Evolutionary conservation across 2,329 filamentous ascomycete species (phyloP).

Genomic region (Dactylellina cionopaga): DNA sequence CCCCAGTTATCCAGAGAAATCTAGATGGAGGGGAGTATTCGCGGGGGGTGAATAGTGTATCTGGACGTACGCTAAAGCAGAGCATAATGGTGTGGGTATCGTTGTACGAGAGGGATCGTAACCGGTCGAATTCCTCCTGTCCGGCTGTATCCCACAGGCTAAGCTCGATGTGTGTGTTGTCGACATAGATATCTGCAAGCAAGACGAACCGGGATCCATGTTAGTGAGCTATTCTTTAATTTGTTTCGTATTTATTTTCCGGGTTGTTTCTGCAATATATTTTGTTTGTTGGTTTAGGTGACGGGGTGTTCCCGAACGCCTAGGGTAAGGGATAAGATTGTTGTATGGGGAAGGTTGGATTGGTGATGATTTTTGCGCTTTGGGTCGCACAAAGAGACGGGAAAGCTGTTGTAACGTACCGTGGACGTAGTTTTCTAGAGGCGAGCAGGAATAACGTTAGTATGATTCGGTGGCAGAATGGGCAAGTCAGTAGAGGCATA

Average conservation of each 20-base stretch:
- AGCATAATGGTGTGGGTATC: constrained; percentile 99
- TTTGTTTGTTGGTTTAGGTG: constrained; percentile 24
- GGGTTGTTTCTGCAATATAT: constrained; percentile 12
- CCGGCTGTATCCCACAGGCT: constrained; percentile 98
- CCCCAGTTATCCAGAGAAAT: neutral
- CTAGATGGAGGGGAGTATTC: neutral
- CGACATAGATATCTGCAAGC: constrained; percentile 89
- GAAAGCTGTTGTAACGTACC: constrained; percentile 67
- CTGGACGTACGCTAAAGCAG: constrained; percentile 79
- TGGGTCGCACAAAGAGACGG: constrained; percentile 24
- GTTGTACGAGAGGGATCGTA: constrained; percentile 95
- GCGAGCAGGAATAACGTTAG: constrained; percentile 24
- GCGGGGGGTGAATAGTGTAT: neutral
- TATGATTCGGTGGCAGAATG: neutral
- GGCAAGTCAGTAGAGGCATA: constrained; percentile 58
- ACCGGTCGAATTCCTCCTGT: constrained; percentile 97
- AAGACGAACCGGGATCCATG: constrained; percentile 5
- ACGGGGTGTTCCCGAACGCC: neutral
- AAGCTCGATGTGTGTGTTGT: constrained; percentile 94
- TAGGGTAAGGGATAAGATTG: constrained; percentile 5
- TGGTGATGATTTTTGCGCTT: constrained; percentile 28
- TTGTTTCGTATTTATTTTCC: neutral
- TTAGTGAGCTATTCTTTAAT: constrained; percentile 7
- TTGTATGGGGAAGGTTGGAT: constrained; percentile 4
- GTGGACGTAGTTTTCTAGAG: constrained; percentile 92